Evolutionary conservation across 495 filamentous ascomycete species (phyloP).

Genomic region (Podospora australis): DNA sequence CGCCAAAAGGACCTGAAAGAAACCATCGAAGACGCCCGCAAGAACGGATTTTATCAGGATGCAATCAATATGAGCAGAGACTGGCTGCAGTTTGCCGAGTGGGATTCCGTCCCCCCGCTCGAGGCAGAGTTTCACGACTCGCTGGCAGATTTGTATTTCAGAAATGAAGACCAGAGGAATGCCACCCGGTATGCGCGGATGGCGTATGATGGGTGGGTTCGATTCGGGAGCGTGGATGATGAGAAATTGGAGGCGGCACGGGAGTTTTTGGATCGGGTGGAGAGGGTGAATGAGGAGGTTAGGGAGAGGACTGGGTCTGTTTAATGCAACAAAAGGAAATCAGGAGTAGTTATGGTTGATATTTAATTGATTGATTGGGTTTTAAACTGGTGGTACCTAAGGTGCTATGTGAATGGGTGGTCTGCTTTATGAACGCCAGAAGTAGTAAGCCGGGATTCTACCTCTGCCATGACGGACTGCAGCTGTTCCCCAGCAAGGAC

Average conservation of each 20-base stretch:
- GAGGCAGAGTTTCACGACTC: slow-evolving; percentile 32
- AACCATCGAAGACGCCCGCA: slow-evolving; percentile 26
- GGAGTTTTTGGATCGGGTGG: slow-evolving; percentile 14
- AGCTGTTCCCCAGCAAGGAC: too few species aligned
- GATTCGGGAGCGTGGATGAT: slow-evolving; percentile 31
- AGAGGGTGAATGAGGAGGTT: slow-evolving; percentile 4
- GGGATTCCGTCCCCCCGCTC: slow-evolving; percentile 27
- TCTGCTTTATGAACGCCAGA: too few species aligned
- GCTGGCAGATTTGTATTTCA: slow-evolving; percentile 30
- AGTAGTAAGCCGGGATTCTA: too few species aligned
- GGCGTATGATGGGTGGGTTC: slow-evolving; percentile 31
- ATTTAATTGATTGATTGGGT: too few species aligned
- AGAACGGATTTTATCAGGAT: slow-evolving; percentile 25
- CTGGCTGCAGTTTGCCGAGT: slow-evolving; percentile 25
- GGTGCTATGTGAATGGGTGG: too few species aligned
- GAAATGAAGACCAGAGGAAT: slow-evolving; percentile 27
- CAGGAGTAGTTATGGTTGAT: too few species aligned
- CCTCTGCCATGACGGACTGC: too few species aligned
- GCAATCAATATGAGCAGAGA: slow-evolving; percentile 31
- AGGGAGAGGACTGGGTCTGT: too few species aligned
- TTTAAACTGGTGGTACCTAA: too few species aligned
- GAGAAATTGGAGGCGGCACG: slow-evolving; percentile 23
- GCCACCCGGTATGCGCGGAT: slow-evolving; percentile 32
- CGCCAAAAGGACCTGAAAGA: slow-evolving; percentile 28
- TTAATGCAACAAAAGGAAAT: too few species aligned